Percentiles rank a stretch among this genome's conserved stretches.
Evolutionary conservation across 768 basidiomycete species (phyloP).

Genomic region (Myochromella boudieri): DNA sequence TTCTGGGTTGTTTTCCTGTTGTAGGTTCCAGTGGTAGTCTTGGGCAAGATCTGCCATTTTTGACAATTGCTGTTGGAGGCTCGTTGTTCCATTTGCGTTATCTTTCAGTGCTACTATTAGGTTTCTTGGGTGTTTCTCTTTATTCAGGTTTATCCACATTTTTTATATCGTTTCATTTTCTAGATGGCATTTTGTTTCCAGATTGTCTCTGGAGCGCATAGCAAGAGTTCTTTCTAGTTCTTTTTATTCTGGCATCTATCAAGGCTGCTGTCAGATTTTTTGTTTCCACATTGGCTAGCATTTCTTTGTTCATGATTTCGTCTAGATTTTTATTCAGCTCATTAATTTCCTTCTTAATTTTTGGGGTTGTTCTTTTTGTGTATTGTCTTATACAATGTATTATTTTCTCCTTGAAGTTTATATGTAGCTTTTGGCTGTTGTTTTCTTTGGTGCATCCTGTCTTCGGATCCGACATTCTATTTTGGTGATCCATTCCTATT

Average conservation of each 20-base stretch:
- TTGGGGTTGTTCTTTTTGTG: neutral
- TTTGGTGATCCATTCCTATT: no score
- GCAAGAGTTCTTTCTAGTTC: neutral
- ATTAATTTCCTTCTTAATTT: neutral
- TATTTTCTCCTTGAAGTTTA: neutral
- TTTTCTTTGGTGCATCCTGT: no score
- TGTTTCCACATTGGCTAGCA: neutral
- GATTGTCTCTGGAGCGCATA: neutral
- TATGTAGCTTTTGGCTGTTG: slow-evolving; percentile 3
- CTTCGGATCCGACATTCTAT: no score
- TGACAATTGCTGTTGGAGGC: slow-evolving; percentile 3
- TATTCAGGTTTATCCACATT: slow-evolving; percentile 19
- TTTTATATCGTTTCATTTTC: slow-evolving; percentile 18
- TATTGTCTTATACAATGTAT: neutral
- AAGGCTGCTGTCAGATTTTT: neutral
- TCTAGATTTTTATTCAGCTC: neutral
- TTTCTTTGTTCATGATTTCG: neutral
- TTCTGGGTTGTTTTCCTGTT: slow-evolving; percentile 15
- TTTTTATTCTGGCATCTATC: slow-evolving; percentile 5
- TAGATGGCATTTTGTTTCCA: slow-evolving; percentile 7
- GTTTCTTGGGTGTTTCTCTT: slow-evolving; percentile 13
- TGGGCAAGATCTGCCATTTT: slow-evolving; percentile 33
- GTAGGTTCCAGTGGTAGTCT: slow-evolving; percentile 27
- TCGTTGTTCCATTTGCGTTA: neutral
- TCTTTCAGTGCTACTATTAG: slow-evolving; percentile 15